Evolutionary conservation across 2,329 filamentous ascomycete species (phyloP), one percentile per base, ranked within the genome.

Genomic region (Fusarium haematococcum): DNA sequence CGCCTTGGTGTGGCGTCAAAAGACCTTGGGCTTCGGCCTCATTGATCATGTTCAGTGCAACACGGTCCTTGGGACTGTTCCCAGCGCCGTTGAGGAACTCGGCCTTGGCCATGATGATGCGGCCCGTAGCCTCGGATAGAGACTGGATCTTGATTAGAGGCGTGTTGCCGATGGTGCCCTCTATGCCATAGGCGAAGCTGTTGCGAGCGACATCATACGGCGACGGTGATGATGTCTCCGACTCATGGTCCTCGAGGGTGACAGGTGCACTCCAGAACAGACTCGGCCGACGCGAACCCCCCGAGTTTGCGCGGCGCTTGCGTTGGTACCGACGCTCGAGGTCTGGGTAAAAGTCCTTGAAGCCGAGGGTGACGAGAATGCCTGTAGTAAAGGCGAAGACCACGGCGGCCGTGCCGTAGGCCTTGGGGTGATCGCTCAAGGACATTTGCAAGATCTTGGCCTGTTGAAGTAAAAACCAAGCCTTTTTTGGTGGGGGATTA

Each of bases 11-110:
- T 0, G 97, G 96, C 0, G 88, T 89, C 54, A 99, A 85, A 20
- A 95, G 86, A 3, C 95, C 95, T 58, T 89, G 85, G 70, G 90
- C 88, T 86, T 99, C 97, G 50, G 95, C 97, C 82, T 91, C 84
- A 52, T 91, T 85, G 81, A 99, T 97, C 87, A 98, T 97, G 83
- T 90, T 93, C 41, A 98, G 88, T 2, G 97, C 97, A 16, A 99
- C 97, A 63, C 97, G 91, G 83, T 99, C 97, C 83, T 99, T 99
- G 45, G 97, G 95, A 77, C 94, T 97, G 78, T 94, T 94, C 18
- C 97, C 97, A 4, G 95, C 96, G 59, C 95, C 97, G 84, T 99
- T 98, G 64, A 99, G 89, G 80, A 97, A 97, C 88, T 99, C 97
- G 58, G 95, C 95, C 84, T 99, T 99, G 75, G 93, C 97, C 39